These are phyloP conservation scores for Aspergillus versicolor DNA, from an alignment of 2,329 filamentous ascomycete species.

Conservation along the genomic window DNA sequence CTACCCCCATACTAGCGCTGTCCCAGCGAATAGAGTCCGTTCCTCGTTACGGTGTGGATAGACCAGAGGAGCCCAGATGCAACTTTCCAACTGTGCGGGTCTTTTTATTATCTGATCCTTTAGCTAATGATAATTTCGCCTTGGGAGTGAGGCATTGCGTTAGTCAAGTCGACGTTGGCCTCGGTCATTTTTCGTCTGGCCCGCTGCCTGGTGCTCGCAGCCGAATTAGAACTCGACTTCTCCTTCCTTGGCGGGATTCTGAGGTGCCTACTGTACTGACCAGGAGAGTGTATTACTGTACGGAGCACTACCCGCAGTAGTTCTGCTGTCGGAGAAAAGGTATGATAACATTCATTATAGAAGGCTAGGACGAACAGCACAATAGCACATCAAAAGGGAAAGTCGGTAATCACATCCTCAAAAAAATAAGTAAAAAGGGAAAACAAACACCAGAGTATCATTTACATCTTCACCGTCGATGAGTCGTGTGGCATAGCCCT, in stretches of 20 bases:
- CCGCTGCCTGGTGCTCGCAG: not conserved
- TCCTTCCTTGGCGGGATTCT: not conserved
- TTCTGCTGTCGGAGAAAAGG: not conserved
- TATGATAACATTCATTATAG: conserved; percentile 20
- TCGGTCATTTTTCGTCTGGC: not conserved
- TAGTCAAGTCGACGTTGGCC: not conserved
- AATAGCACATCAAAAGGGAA: conserved; percentile 17
- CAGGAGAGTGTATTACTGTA: not conserved
- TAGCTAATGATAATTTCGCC: conserved; percentile 12
- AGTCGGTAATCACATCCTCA: conserved; percentile 27
- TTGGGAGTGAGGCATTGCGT: not conserved
- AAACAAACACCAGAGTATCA: conserved; percentile 42
- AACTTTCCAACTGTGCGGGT: conserved; percentile 2
- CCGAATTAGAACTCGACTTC: not conserved
- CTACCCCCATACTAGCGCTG: not conserved
- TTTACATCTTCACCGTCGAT: conserved; percentile 42
- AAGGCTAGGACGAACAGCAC: conserved; percentile 21
- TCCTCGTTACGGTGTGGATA: conserved; percentile 12
- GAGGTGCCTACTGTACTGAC: too few species aligned
- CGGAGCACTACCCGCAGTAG: not conserved
- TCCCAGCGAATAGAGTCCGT: conserved; percentile 14
- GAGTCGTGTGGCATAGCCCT: conserved; percentile 26
- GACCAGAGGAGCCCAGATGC: conserved; percentile 17
- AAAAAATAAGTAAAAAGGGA: conserved; percentile 22
- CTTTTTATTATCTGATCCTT: conserved; percentile 24